Conservation (phyloP, 345 rosid genomes). For the Conringia planisiliqua region DNA sequence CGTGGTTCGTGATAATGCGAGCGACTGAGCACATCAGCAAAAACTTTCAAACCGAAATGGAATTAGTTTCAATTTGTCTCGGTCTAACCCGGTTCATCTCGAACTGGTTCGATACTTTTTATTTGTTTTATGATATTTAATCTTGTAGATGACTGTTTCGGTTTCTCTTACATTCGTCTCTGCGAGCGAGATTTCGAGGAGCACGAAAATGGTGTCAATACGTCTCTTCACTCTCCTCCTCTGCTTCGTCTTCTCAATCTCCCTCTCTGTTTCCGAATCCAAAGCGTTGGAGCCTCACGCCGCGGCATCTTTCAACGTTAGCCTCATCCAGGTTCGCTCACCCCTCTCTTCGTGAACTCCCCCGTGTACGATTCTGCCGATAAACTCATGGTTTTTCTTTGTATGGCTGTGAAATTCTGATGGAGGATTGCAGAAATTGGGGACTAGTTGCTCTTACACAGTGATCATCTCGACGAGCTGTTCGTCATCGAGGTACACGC, state of each 20-base stretch:
- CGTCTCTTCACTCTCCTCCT: conserved; percentile 23
- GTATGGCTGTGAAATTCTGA: background rate
- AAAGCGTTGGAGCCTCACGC: conserved; percentile 40
- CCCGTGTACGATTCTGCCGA: background rate
- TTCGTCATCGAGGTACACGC: conserved; percentile 63
- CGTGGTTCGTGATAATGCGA: background rate
- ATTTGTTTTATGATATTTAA: background rate
- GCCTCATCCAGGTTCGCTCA: conserved; percentile 54
- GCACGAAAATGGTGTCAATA: conserved; percentile 19
- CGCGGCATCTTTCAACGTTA: conserved; percentile 49
- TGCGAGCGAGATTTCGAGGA: conserved; percentile 5
- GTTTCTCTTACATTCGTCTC: background rate
- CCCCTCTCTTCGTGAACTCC: background rate
- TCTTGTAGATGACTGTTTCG: background rate
- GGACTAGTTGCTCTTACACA: conserved; percentile 58
- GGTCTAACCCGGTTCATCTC: conserved; percentile 12
- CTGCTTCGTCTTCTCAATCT: conserved; percentile 22
- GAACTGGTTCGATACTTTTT: background rate
- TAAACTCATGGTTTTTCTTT: background rate
- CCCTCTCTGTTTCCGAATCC: conserved; percentile 28
- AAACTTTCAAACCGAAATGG: background rate
- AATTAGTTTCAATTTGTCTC: background rate
- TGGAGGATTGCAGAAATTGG: conserved; percentile 35
- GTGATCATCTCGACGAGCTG: conserved; percentile 76
- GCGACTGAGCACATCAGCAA: background rate